phyloP scores from a whole-genome alignment of 495 filamentous ascomycete genomes.

The Podospora pseudocomata region DNA sequence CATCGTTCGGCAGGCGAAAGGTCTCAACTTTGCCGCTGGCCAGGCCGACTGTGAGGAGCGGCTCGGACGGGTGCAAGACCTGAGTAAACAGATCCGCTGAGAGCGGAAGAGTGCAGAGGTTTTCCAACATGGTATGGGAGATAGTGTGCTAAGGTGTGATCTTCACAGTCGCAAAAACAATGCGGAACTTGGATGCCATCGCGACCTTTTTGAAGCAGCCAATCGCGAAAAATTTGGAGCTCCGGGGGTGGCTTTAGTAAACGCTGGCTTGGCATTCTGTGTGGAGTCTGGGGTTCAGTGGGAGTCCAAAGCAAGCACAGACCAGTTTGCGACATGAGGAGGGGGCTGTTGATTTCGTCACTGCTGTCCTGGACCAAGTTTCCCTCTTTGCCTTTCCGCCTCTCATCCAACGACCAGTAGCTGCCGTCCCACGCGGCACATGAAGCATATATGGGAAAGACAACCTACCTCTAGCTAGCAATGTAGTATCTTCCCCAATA shows the following conservation, averaged over 20 bases:
- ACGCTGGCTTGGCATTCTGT: neutral
- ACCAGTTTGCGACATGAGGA: neutral
- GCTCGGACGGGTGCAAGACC: conserved; percentile 76
- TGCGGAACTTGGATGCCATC: neutral
- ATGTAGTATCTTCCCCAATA: too few species aligned
- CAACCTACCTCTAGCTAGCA: too few species aligned
- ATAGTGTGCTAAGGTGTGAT: neutral
- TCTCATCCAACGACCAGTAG: too few species aligned
- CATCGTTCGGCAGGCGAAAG: conserved; percentile 67
- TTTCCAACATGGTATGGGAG: conserved; percentile 60
- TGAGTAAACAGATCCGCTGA: conserved; percentile 85
- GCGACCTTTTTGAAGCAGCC: conserved; percentile 1
- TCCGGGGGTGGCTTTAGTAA: neutral
- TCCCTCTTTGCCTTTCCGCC: neutral
- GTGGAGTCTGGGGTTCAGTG: neutral
- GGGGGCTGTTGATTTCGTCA: conserved; percentile 1
- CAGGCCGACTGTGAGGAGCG: conserved; percentile 81
- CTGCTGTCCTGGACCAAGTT: neutral
- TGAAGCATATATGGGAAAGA: neutral
- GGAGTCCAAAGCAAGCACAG: neutral
- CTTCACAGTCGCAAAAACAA: neutral
- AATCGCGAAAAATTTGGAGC: conserved; percentile 14
- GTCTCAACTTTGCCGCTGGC: conserved; percentile 82
- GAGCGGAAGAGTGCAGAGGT: conserved; percentile 83
- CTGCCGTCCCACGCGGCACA: too few species aligned